phyloP scores from a whole-genome alignment of 2,329 filamentous ascomycete genomes.

The Dothiorella sarmentorum region DNA sequence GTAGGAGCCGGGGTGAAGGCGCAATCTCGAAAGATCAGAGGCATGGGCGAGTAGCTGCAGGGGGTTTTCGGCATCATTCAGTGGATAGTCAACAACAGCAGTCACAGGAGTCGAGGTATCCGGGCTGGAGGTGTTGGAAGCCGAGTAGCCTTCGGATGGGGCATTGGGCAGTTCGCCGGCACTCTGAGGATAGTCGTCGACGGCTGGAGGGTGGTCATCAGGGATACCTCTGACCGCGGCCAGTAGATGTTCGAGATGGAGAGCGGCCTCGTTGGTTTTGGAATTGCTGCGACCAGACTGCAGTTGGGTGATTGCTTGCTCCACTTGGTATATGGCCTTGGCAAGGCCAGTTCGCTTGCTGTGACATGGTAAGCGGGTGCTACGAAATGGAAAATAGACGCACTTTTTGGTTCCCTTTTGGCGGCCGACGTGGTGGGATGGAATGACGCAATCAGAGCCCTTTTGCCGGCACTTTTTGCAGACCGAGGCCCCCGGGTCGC shows the following conservation, averaged over 20 bases:
- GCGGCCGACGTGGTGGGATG: conserved; percentile 64
- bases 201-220: too few relatives aligned
- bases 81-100: conserved; percentile 42
- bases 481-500: conserved; percentile 48
- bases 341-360: conserved; percentile 73
- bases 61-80: conserved; percentile 73
- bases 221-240: conserved; percentile 38
- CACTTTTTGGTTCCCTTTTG: conserved; percentile 77
- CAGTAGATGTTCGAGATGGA: conserved; percentile 4
- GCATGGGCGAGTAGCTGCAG: conserved; percentile 69
- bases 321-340: conserved; percentile 70
- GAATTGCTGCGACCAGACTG: conserved; percentile 8
- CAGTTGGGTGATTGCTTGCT: conserved; percentile 53
- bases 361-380: conserved; percentile 20
- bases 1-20: neutral
- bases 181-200: conserved; percentile 23
- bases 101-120: conserved; percentile 20
- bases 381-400: conserved; percentile 23
- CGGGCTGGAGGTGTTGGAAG: neutral
- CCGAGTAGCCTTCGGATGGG: neutral
- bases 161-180: conserved; percentile 7
- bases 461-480: conserved; percentile 62
- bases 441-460: conserved; percentile 61
- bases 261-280: neutral
- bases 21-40: conserved; percentile 53